Percentiles rank a stretch among this genome's conserved stretches.
Evolutionary conservation across 1,284 basidiomycete species (phyloP).

Genomic region (Puccinia coronata): DNA sequence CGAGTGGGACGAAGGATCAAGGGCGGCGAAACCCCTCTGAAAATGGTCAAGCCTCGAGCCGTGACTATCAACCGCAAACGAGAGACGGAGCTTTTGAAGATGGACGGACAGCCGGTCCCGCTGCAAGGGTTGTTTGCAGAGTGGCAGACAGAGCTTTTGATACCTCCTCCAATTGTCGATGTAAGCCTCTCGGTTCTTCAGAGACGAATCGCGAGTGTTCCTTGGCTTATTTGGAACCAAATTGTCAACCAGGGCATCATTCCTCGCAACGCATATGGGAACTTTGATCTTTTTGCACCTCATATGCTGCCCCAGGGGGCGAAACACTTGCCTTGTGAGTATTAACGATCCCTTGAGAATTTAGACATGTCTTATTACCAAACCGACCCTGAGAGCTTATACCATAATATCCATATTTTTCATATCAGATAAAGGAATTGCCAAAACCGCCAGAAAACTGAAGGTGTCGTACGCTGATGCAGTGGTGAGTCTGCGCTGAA

Average conservation of each 20-base stretch:
- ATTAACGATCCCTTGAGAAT: not conserved
- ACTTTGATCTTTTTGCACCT: constrained; percentile 92
- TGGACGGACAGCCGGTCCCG: constrained; percentile 65
- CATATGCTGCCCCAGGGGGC: constrained; percentile 90
- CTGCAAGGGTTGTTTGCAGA: constrained; percentile 85
- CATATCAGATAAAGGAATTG: constrained; percentile 67
- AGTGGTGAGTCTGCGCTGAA: constrained; percentile 65
- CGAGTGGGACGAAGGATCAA: constrained; percentile 76
- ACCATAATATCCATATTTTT: not conserved
- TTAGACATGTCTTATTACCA: not conserved
- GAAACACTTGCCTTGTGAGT: constrained; percentile 74
- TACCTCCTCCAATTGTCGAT: constrained; percentile 75
- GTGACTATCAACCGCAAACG: constrained; percentile 79
- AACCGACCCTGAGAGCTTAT: not conserved
- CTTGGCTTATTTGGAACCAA: not conserved
- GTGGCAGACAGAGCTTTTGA: constrained; percentile 80
- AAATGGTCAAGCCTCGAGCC: constrained; percentile 82
- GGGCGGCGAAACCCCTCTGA: constrained; percentile 73
- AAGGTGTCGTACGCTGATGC: constrained; percentile 91
- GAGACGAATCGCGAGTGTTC: not conserved
- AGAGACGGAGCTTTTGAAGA: constrained; percentile 73
- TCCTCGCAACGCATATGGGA: constrained; percentile 94
- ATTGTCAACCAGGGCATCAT: constrained; percentile 71
- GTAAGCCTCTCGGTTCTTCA: constrained; percentile 56
- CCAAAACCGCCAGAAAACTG: constrained; percentile 83